A percentile compares a stretch with the other conserved stretches of the same genome.
Conservation (phyloP, 2,329 filamentous ascomycete species). For the Trichoderma simmonsii region DNA sequence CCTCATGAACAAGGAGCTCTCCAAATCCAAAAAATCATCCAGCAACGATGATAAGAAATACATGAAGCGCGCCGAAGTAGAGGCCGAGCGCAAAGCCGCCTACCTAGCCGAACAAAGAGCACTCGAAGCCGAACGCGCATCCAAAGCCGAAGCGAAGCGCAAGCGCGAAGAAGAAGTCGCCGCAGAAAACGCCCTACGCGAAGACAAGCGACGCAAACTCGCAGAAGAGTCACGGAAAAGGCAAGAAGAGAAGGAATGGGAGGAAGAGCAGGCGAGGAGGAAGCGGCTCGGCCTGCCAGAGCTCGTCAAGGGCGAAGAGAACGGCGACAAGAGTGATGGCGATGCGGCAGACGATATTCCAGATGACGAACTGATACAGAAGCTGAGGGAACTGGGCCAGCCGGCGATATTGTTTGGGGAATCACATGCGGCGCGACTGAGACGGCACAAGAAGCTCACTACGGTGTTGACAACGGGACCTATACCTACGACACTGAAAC, state of each 20-base stretch:
- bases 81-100: slow-evolving; percentile 73
- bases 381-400: slow-evolving; percentile 68
- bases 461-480: slow-evolving; percentile 68
- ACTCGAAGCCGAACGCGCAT: slow-evolving; percentile 67
- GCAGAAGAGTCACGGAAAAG: slow-evolving; percentile 74
- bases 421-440: slow-evolving; percentile 63
- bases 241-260: slow-evolving; percentile 69
- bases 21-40: slow-evolving; percentile 64
- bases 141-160: slow-evolving; percentile 72
- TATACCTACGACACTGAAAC: slow-evolving; percentile 78
- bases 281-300: slow-evolving; percentile 80
- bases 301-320: slow-evolving; percentile 43
- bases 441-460: slow-evolving; percentile 66
- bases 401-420: slow-evolving; percentile 81
- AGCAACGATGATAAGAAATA: slow-evolving; percentile 64
- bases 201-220: slow-evolving; percentile 77
- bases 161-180: slow-evolving; percentile 85
- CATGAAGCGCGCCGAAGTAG: slow-evolving; percentile 78
- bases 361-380: slow-evolving; percentile 66
- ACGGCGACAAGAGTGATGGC: slow-evolving; percentile 38
- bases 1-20: slow-evolving; percentile 89
- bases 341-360: slow-evolving; percentile 61
- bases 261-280: slow-evolving; percentile 68
- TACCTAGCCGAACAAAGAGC: slow-evolving; percentile 80
- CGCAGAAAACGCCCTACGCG: slow-evolving; percentile 63